Conservation (phyloP, 2,329 filamentous ascomycete species). For the Alternaria sp. region DNA sequence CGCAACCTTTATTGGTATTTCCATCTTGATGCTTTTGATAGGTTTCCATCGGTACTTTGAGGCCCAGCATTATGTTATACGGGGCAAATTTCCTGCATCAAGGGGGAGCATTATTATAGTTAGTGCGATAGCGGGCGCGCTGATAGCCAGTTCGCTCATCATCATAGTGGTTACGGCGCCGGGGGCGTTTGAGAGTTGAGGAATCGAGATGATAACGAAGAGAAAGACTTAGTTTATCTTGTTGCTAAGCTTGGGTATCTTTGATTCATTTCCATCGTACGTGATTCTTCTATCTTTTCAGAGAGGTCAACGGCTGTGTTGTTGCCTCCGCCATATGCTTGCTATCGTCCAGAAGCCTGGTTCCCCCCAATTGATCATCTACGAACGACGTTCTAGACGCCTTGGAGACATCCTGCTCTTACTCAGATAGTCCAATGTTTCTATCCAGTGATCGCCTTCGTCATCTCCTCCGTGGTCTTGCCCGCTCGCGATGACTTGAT, state of each 20-base stretch:
- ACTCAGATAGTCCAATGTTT: background rate
- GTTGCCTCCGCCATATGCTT: conserved; percentile 6
- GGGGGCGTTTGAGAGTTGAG: conserved; percentile 51
- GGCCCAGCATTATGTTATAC: conserved; percentile 79
- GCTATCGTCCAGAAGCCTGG: background rate
- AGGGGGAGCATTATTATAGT: conserved; percentile 77
- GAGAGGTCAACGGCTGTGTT: background rate
- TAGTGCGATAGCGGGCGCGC: conserved; percentile 66
- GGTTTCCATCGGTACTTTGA: conserved; percentile 83
- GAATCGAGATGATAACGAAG: background rate
- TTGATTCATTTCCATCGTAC: conserved; percentile 23
- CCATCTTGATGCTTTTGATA: conserved; percentile 76
- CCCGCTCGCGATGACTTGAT: conserved; percentile 53
- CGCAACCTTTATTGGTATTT: conserved; percentile 77
- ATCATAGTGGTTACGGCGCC: conserved; percentile 67
- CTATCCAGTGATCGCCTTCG: conserved; percentile 1
- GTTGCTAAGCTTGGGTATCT: conserved; percentile 32
- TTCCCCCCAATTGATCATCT: background rate
- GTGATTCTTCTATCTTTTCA: conserved; percentile 7
- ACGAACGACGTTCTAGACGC: background rate
- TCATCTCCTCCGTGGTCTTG: conserved; percentile 53
- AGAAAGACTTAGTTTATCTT: conserved; percentile 2
- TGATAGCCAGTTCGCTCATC: conserved; percentile 67
- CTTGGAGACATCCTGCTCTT: background rate
- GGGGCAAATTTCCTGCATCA: conserved; percentile 81